Conservation (phyloP, 257 asterid genomes). For the Salvia splendens region DNA sequence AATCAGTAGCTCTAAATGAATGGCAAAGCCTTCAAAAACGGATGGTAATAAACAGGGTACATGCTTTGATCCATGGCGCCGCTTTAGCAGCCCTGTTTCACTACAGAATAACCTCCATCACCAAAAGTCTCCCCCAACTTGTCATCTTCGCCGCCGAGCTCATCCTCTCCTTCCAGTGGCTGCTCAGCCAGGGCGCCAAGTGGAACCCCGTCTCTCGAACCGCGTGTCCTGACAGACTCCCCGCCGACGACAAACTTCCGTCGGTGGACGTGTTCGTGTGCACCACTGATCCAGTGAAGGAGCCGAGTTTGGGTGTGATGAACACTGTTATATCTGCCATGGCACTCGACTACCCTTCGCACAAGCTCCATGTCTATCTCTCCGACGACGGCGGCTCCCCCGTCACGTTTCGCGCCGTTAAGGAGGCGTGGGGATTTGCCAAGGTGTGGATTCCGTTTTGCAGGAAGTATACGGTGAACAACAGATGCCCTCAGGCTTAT, state of each 20-base stretch:
- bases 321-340: conserved; percentile 74
- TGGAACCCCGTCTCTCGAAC: conserved; percentile 53
- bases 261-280: conserved; percentile 58
- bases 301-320: conserved; percentile 62
- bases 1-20: conserved; percentile 26
- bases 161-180: conserved; percentile 50
- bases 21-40: conserved; percentile 14
- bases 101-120: conserved; percentile 39
- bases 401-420: conserved; percentile 40
- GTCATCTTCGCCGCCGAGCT: conserved; percentile 40
- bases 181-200: conserved; percentile 46
- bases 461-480: conserved; percentile 44
- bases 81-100: conserved; percentile 30
- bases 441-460: conserved; percentile 63
- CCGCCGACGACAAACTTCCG: conserved; percentile 45
- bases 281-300: conserved; percentile 63
- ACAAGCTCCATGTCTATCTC: conserved; percentile 56
- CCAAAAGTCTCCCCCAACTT: conserved; percentile 17
- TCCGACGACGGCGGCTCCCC: conserved; percentile 66
- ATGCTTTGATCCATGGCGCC: conserved; percentile 35
- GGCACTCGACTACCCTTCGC: conserved; percentile 68
- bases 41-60: conserved; percentile 34
- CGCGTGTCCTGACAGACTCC: conserved; percentile 47
- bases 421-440: conserved; percentile 49
- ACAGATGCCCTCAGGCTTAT: conserved; percentile 56